A percentile compares a stretch with the other conserved stretches of the same genome.
Evolutionary conservation across 164 flowering plant genomes (phyloP).

Genomic region (Aristolochia contorta): DNA sequence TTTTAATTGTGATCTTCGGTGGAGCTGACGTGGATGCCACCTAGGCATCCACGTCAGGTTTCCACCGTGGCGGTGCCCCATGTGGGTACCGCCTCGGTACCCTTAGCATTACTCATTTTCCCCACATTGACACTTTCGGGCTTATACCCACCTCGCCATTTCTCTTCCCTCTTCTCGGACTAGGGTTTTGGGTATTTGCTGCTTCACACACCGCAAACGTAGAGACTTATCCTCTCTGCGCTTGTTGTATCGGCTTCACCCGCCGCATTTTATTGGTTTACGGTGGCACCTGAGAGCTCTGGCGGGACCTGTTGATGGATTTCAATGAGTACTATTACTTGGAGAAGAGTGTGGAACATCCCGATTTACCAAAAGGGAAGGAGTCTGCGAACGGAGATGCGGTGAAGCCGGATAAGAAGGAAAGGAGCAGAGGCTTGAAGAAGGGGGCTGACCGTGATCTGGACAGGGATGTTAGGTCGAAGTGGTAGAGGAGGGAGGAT

Average conservation of each 20-base stretch:
- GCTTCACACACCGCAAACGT: too few relatives aligned
- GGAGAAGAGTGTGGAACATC: conserved; percentile 74
- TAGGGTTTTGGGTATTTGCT: too few relatives aligned
- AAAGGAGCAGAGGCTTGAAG: conserved; percentile 32
- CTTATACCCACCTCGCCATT: too few relatives aligned
- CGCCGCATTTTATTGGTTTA: background rate
- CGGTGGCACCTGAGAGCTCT: background rate
- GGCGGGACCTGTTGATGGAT: conserved; percentile 33
- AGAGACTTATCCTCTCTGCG: too few relatives aligned
- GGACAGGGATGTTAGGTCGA: conserved; percentile 22
- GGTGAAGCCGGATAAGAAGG: conserved; percentile 17
- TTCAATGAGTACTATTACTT: conserved; percentile 96
- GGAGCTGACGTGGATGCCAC: too few relatives aligned
- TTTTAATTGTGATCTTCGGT: too few relatives aligned
- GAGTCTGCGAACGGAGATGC: background rate
- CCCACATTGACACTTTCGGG: too few relatives aligned
- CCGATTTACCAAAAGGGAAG: conserved; percentile 3
- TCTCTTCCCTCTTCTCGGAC: too few relatives aligned
- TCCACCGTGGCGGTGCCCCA: too few relatives aligned
- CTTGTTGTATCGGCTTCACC: background rate
- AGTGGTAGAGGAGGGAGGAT: conserved; percentile 33
- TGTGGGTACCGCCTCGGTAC: too few relatives aligned
- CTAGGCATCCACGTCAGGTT: too few relatives aligned
- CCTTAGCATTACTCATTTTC: too few relatives aligned
- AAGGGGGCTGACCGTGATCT: conserved; percentile 28